Evolutionary conservation across 2,329 filamentous ascomycete genomes (phyloP), one percentile per base, ranked within the genome.

Genomic region (Sclerotinia borealis): DNA sequence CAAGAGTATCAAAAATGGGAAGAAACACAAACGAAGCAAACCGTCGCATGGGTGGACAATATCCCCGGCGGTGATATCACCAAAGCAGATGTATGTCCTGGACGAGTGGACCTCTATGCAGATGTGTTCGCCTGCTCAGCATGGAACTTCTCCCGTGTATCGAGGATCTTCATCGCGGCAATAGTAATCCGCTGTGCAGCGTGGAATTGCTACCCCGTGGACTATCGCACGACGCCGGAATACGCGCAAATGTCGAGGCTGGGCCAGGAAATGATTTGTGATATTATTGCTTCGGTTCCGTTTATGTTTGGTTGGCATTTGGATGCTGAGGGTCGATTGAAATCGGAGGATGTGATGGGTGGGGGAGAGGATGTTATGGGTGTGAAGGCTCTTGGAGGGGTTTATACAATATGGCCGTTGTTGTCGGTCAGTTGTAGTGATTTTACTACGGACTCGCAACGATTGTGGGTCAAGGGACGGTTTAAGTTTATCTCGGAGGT

Each of bases 141-240:
- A 10, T 84, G 81, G 80, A 87, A 86, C 71, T 76, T 83, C 74
- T 76, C 79, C 64, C 77, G 84, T 19, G 78, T 81, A 19, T 78
- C 80, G 8, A 78, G 85, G 3, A 76, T 87, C 34, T 79, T 84
- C 59, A 76, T 87, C 29, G 79, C 81, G 3, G 81, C 82, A 19
- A 74, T 84, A 19, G 79, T 83, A 43, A 81, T 87, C 15, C 81
- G 85, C 8, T 86, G 83, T 68, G 80, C 81, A 8, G 85, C 85
- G 2, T 87, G 84, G 84, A 77, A 83, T 29, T 84, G 82, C 71
- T 77, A 80, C 10, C 85, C 85, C 0, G 79, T 84, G 10, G 85
- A 88, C 72, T 87, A 86, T 70, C 78, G 84, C 48, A 86, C 84
- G 1, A 87, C 84, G 7, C 80, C 83, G 22, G 83, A 87, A 72